Conservation (phyloP, 371 early-diverging fungal genomes). For the Synchytrium microbalum region DNA sequence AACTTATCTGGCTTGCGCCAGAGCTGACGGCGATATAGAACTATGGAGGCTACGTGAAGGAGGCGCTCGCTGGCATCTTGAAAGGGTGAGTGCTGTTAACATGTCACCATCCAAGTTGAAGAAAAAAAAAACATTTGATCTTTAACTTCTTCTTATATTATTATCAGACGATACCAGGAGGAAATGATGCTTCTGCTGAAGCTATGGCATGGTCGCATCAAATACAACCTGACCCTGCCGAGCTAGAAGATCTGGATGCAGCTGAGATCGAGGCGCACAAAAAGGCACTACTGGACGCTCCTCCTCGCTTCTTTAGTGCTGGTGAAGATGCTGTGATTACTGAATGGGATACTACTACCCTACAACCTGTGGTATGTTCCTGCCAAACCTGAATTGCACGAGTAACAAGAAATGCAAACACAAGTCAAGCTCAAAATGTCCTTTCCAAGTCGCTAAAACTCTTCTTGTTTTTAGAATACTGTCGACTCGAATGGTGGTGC, state of each 20-base stretch:
- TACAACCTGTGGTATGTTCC: constrained; percentile 56
- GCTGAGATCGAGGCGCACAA: constrained; percentile 24
- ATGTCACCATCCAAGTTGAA: constrained; percentile 7
- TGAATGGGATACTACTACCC: constrained; percentile 75
- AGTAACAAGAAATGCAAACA: not conserved
- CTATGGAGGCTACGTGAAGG: constrained; percentile 66
- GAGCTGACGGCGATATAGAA: constrained; percentile 90
- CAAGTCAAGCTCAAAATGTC: constrained; percentile 2
- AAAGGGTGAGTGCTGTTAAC: constrained; percentile 51
- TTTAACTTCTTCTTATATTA: constrained; percentile 3
- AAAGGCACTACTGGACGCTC: not conserved
- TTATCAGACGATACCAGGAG: constrained; percentile 65
- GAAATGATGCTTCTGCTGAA: constrained; percentile 66
- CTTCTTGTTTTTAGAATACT: constrained; percentile 15
- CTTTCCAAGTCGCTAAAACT: not conserved
- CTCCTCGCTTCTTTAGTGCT: constrained; percentile 78
- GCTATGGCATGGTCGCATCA: constrained; percentile 81
- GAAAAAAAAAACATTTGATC: too few relatives aligned
- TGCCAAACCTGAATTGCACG: constrained; percentile 1
- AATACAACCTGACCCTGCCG: constrained; percentile 15
- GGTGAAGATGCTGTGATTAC: constrained; percentile 76
- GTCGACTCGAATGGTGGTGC: constrained; percentile 86
- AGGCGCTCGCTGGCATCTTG: constrained; percentile 41
- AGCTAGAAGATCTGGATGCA: constrained; percentile 25
- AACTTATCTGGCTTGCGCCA: constrained; percentile 65